These are phyloP conservation scores for Ustilago lituana DNA, from an alignment of 1,284 basidiomycete species.

Conservation along the genomic window DNA sequence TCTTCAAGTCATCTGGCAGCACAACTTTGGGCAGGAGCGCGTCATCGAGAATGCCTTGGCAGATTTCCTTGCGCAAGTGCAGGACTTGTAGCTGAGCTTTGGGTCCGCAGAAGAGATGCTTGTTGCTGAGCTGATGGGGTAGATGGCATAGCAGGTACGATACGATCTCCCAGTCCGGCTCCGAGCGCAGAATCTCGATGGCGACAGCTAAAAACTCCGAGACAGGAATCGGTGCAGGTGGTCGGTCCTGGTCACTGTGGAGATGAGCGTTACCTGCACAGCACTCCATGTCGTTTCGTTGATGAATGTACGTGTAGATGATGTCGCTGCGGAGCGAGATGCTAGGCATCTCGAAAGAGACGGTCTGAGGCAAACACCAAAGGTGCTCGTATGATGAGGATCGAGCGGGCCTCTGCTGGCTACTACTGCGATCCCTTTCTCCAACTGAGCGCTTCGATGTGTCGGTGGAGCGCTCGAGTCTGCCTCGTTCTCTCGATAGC, in stretches of 20 bases:
- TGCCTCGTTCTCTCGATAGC: slow-evolving; percentile 41
- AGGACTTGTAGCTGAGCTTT: slow-evolving; percentile 77
- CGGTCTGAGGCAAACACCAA: slow-evolving; percentile 82
- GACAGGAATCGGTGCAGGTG: slow-evolving; percentile 73
- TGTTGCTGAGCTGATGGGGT: slow-evolving; percentile 90
- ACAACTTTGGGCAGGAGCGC: slow-evolving; percentile 74
- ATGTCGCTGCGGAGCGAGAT: slow-evolving; percentile 70
- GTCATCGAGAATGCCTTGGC: slow-evolving; percentile 74
- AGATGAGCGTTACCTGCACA: slow-evolving; percentile 52
- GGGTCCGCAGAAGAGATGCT: slow-evolving; percentile 94
- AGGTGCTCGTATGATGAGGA: slow-evolving; percentile 66
- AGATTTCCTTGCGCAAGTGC: slow-evolving; percentile 77
- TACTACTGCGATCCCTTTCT: slow-evolving; percentile 72
- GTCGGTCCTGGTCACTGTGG: slow-evolving; percentile 40
- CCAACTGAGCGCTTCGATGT: slow-evolving; percentile 19
- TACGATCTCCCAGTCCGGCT: slow-evolving; percentile 91
- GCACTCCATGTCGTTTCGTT: slow-evolving; percentile 70
- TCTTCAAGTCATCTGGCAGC: slow-evolving; percentile 70
- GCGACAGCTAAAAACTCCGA: slow-evolving; percentile 80
- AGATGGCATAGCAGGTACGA: slow-evolving; percentile 92
- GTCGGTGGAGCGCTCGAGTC: slow-evolving; percentile 30
- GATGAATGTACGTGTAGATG: slow-evolving; percentile 68
- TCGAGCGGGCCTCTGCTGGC: slow-evolving; percentile 36
- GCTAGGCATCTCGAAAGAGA: slow-evolving; percentile 75
- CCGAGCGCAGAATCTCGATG: slow-evolving; percentile 77